Evolutionary conservation across 2,329 filamentous ascomycete species (phyloP), one percentile per base, ranked within the genome.

Genomic region (Penicillium sp.): DNA sequence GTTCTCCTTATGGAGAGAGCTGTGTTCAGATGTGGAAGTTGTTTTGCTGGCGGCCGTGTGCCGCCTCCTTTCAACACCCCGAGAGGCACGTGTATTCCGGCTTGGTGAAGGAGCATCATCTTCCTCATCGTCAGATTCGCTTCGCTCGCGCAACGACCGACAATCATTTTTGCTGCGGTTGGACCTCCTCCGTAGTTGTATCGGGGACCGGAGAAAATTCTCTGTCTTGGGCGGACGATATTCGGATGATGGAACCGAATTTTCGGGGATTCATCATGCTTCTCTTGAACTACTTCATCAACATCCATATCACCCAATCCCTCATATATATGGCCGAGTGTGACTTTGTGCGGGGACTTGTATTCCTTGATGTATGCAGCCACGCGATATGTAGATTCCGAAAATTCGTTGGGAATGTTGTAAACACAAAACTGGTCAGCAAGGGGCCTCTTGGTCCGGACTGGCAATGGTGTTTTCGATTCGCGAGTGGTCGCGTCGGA

Each of bases 261-360:
- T 39, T 52, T 47, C 13, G 41, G 28, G 33, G 42, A 3, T 28
- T 50, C 41, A 24, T 50, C 41, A 24, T 47, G 36, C 39, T 50
- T 13, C 35, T 47, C 7, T 29, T 47, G 28, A 47, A 47, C 13
- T 33, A 50, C 36, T 41, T 50, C 32, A 47, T 50, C 41, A 24
- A 47, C 13, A 11, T 50, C 45, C 25, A 50, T 50, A 34, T 52
- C 47, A 29, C 39, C 47, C 24, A 52, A 27, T 26, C 50, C 50
- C 25, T 50, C 41, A 32, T 50, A 50, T 4, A 52, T 52, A 34
- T 46, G 45, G 37, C 44, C 47, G 9, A 52, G 27, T 12, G 37
- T 47, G 28, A 52, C 47, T 34, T 52, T 52, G 26, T 50, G 42
- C 28, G 47, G 47, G n/a, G 50, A 50, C 39, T 52, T 50, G 28